These are phyloP conservation scores for Alternaria atra DNA, from an alignment of 2,329 filamentous ascomycete genomes.

Conservation along the genomic window DNA sequence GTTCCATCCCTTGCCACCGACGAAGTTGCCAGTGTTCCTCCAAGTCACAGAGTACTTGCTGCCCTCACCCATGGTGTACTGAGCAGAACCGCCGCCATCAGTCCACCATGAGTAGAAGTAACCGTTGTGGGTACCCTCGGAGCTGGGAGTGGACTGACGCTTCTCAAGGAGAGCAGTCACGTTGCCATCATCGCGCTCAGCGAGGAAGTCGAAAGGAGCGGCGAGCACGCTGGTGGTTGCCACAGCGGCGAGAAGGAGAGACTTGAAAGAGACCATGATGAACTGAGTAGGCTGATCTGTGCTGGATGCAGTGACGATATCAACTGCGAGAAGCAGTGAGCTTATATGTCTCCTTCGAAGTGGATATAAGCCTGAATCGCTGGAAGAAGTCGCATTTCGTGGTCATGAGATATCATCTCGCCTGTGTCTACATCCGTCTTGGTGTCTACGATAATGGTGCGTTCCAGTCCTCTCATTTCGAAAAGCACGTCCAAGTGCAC, in stretches of 20 bases:
- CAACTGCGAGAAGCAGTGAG: constrained; percentile 4
- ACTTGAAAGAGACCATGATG: constrained; percentile 36
- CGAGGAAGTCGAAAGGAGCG: constrained; percentile 30
- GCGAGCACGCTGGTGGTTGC: constrained; percentile 24
- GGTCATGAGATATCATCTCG: constrained; percentile 16
- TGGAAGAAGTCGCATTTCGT: constrained; percentile 18
- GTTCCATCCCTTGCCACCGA: constrained; percentile 42
- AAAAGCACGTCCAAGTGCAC: constrained; percentile 5
- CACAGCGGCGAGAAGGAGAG: constrained; percentile 28
- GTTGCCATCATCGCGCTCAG: constrained; percentile 32
- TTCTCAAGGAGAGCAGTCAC: constrained; percentile 27
- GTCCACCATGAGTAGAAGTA: constrained; percentile 70
- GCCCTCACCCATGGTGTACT: constrained; percentile 33
- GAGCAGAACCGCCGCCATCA: constrained; percentile 53
- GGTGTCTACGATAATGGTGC: constrained; percentile 10
- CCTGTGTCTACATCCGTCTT: constrained; percentile 11
- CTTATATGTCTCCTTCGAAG: constrained; percentile 18
- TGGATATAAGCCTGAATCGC: constrained; percentile 24
- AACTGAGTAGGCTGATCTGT: constrained; percentile 11
- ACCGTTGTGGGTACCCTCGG: constrained; percentile 55
- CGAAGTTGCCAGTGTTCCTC: constrained; percentile 36
- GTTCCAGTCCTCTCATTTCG: constrained; percentile 11
- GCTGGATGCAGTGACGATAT: constrained; percentile 17
- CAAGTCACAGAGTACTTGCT: constrained; percentile 35
- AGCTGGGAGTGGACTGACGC: constrained; percentile 51